Evolutionary conservation across 2,329 filamentous ascomycete genomes (phyloP), one percentile per base, ranked within the genome.

Genomic region (Ceratocystis cacaofunesta): DNA sequence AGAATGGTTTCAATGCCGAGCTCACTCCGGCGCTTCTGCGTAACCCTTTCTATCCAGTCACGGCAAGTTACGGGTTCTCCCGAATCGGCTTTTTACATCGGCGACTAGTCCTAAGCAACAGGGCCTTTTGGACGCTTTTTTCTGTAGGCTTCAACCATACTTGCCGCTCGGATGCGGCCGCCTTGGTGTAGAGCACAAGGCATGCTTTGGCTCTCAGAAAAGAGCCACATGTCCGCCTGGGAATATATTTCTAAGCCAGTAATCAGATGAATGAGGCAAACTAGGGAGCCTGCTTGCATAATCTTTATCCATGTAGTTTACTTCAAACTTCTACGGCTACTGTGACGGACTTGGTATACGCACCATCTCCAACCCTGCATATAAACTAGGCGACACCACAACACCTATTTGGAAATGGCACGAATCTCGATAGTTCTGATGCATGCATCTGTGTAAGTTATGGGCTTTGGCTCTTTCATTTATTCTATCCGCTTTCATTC

Each of bases 161-260:
- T 58, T 32, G 55, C 25, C 55, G 55, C 55, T 36, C 55, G 55
- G 55, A 36, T 58, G 55, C 55, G 55, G 55, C 55, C 55, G 55
- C 17, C 30, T 58, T 32, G 28, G 5, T 25, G 25, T 52, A 30
- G 55, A 19, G 30, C 7, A 58, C 55, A 19, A 8, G 25, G 12
- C 17, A 58, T 30, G 17, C 55, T 17, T 58, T 28, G 52, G 28
- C 28, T 30, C 48, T 25, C 32, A n/a, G 30, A 36, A 25, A 32
- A 32, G 55, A 58, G 17, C 55, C 55, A 5, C 55, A 36, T 19
- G 2, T 36, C 25, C 36, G 19, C 19, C 55, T 10, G 12, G 15
- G 3, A n/a, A 19, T 32, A n/a, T 17, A 17, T 58, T 58, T 36
- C 32, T 58, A 10, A 19, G 5, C 55, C 5, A 7, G 12, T 32